phyloP scores from a whole-genome alignment of 1,139 yeast genomes.

The Cylindricascospora bacillispora region DNA sequence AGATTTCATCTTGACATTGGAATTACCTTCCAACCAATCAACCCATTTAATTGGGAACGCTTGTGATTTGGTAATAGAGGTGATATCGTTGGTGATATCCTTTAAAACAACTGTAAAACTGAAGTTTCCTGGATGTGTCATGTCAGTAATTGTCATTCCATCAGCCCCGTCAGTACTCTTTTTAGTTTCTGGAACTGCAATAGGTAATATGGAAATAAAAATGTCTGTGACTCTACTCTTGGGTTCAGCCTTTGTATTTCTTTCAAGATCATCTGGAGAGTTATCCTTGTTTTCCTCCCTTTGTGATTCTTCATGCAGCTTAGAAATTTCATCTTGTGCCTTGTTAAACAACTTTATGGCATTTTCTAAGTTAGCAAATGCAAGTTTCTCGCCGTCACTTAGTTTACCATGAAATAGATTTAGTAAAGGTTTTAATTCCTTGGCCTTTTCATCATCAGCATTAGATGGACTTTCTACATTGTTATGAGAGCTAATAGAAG shows the following conservation, averaged over 20 bases:
- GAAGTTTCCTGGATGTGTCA: constrained; percentile 34
- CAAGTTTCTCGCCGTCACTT: constrained; percentile 80
- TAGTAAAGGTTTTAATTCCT: constrained; percentile 33
- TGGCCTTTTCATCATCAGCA: constrained; percentile 20
- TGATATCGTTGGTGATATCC: constrained; percentile 68
- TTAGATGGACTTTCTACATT: constrained; percentile 1
- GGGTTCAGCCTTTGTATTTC: constrained; percentile 25
- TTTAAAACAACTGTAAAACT: constrained; percentile 61
- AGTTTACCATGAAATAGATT: constrained; percentile 66
- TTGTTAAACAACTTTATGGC: constrained; percentile 39
- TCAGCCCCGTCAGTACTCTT: constrained; percentile 14
- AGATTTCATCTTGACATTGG: constrained; percentile 6
- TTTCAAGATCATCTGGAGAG: constrained; percentile 3
- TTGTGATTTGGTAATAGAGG: constrained; percentile 68
- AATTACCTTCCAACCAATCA: constrained; percentile 53
- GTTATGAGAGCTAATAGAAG: constrained; percentile 2
- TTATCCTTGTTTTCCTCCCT: constrained; percentile 8
- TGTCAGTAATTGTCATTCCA: constrained; percentile 28
- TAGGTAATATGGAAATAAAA: constrained; percentile 72
- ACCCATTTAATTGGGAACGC: constrained; percentile 88
- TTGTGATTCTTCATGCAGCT: constrained; percentile 18
- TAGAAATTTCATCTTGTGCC: constrained; percentile 24
- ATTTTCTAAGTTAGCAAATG: constrained; percentile 75
- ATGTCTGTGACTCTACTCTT: constrained; percentile 44
- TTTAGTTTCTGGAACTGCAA: constrained; percentile 22